Conservation (phyloP, 306 rosid species). For the Dryas alaskensis region DNA sequence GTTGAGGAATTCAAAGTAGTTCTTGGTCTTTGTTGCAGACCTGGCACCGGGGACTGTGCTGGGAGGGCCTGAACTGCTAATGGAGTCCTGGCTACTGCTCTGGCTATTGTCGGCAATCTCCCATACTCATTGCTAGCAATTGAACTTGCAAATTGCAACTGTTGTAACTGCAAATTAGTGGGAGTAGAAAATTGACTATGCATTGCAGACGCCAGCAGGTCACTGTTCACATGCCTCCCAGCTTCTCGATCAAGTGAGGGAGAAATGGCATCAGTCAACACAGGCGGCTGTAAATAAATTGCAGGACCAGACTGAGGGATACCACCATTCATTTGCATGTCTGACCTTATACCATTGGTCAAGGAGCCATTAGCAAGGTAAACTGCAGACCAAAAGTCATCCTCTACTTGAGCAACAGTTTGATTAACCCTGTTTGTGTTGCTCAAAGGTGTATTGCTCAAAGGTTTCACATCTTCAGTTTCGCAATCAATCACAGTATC, state of each 20-base stretch:
- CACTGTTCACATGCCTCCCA: slow-evolving; percentile 37
- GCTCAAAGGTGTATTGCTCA: slow-evolving; percentile 34
- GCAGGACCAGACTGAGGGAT: slow-evolving; percentile 20
- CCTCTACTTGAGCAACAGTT: slow-evolving; percentile 41
- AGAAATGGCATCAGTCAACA: slow-evolving; percentile 39
- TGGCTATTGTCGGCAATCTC: slow-evolving; percentile 33
- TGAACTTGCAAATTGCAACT: slow-evolving; percentile 29
- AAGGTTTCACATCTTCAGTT: slow-evolving; percentile 60
- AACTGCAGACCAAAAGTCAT: slow-evolving; percentile 49
- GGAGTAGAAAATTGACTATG: slow-evolving; percentile 37
- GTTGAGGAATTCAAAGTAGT: slow-evolving; percentile 38
- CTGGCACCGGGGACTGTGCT: slow-evolving; percentile 43
- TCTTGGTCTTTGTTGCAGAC: slow-evolving; percentile 45
- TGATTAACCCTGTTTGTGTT: slow-evolving; percentile 28
- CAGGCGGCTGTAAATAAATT: slow-evolving; percentile 26
- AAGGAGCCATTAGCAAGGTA: not conserved
- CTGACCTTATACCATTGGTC: slow-evolving; percentile 28
- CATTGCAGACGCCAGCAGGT: slow-evolving; percentile 35
- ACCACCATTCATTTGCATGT: slow-evolving; percentile 34
- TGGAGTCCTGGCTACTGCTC: slow-evolving; percentile 48
- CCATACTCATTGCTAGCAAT: slow-evolving; percentile 50
- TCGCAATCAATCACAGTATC: slow-evolving; percentile 34
- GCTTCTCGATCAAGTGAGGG: slow-evolving; percentile 48
- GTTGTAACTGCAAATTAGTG: slow-evolving; percentile 45
- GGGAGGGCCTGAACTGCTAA: slow-evolving; percentile 87